Evolutionary conservation across 306 rosid genomes (phyloP).

Genomic region (Rosa chinensis): DNA sequence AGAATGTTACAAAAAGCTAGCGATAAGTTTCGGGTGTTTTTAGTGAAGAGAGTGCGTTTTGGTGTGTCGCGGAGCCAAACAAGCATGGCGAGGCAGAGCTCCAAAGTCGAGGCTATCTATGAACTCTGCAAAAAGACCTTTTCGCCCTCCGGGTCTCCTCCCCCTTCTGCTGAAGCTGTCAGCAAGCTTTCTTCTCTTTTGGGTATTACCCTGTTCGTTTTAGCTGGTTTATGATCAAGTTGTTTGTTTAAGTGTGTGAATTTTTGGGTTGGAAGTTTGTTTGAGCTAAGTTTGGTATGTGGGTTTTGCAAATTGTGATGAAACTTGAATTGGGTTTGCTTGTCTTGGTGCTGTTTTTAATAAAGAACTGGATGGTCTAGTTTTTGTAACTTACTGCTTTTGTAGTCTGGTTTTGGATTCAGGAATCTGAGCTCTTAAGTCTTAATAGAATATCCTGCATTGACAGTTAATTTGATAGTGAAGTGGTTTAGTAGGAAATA

Average conservation of each 20-base stretch:
- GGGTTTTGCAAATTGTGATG: constrained; percentile 10
- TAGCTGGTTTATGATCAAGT: neutral
- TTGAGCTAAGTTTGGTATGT: neutral
- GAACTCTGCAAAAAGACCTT: constrained; percentile 65
- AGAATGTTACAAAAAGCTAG: constrained; percentile 38
- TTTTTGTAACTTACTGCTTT: neutral
- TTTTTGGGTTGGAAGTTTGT: neutral
- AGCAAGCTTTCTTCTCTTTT: constrained; percentile 58
- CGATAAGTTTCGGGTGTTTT: constrained; percentile 40
- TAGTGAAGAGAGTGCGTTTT: constrained; percentile 33
- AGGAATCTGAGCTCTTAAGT: neutral
- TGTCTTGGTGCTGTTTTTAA: neutral
- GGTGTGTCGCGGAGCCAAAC: constrained; percentile 35
- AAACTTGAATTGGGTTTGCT: constrained; percentile 9
- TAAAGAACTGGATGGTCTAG: neutral
- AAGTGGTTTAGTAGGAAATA: neutral
- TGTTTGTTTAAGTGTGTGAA: neutral
- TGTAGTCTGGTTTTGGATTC: neutral
- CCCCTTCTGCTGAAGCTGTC: constrained; percentile 50
- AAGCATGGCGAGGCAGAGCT: constrained; percentile 49
- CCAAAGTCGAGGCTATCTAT: constrained; percentile 66
- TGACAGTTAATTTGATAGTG: neutral
- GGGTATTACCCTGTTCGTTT: constrained; percentile 45
- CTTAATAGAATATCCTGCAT: neutral
- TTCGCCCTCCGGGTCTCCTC: constrained; percentile 45